Evolutionary conservation across 2,329 filamentous ascomycete genomes (phyloP), one percentile per base, ranked within the genome.

Genomic region (Pyrenophora graminea): DNA sequence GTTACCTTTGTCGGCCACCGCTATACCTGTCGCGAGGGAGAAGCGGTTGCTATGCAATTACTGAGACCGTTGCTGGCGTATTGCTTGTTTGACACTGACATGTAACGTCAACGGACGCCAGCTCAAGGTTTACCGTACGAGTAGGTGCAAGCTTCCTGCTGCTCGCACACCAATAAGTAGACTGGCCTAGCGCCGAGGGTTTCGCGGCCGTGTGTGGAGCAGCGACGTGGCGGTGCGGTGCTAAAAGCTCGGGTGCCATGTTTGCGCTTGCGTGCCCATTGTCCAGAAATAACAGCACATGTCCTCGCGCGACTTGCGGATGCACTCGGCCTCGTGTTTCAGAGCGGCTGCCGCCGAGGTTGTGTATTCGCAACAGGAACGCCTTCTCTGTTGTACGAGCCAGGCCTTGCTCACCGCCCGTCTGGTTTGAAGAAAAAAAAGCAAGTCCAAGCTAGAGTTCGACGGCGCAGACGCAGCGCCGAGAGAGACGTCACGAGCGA

Each of bases 181-280:
- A 15, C 15, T 15, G 15, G 31, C 17, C 23, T 45, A 38, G 23
- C 37, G 38, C 32, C 37, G 42, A 51, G 47, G 31, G 18, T 30
- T 45, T 45, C 25, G 47, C 40, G 19, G 23, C 12, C 15, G 15
- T 15, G 9, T 32, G 38, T 52, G 32, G 44, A 48, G 52, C 25
- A 40, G 43, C 36, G 33, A 10, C 5, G 48, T 55, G 52, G 48
- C 53, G 41, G 45, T 53, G 49, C 45, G 37, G 4, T 34, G 27
- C 38, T 32, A 31, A 49, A 32, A 32, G 27, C 41, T 52, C 19
- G 27, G 19, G 34, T 25, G 34, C 41, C 17, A 27, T 38, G 39
- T 41, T 52, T 34, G 21, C 23, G 51, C 42, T 39, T 39, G 40
- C 40, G 23, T 38, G 39, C 21, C 15, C 18, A 15, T 39, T 32